phyloP scores from a whole-genome alignment of 331 rosid species.

The Telfairia occidentalis region DNA sequence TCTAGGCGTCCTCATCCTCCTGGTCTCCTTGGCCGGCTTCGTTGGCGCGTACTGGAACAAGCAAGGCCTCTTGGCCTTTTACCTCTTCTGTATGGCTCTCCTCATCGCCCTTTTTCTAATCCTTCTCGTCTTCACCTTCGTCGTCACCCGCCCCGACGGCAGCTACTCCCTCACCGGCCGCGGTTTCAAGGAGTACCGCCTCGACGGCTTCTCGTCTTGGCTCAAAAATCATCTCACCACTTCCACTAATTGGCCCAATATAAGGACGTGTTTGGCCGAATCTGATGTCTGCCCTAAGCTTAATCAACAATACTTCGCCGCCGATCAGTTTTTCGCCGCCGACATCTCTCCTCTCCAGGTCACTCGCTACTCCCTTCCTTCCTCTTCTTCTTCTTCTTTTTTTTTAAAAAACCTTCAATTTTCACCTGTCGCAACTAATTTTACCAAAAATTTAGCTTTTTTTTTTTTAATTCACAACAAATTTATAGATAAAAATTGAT shows the following conservation, averaged over 20 bases:
- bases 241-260: slow-evolving; percentile 46
- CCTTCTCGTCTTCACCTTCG: slow-evolving; percentile 61
- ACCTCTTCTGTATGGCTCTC: slow-evolving; percentile 72
- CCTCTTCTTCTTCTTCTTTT: too few species aligned
- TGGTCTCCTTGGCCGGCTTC: slow-evolving; percentile 66
- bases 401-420: too few species aligned
- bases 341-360: slow-evolving; percentile 84
- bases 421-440: too few species aligned
- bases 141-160: slow-evolving; percentile 57
- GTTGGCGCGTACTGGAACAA: slow-evolving; percentile 75
- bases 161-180: slow-evolving; percentile 44
- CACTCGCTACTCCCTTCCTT: too few species aligned
- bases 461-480: too few species aligned
- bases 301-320: slow-evolving; percentile 34
- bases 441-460: too few species aligned
- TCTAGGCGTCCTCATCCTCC: slow-evolving; percentile 53
- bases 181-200: slow-evolving; percentile 42
- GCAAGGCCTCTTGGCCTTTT: slow-evolving; percentile 60
- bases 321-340: slow-evolving; percentile 65
- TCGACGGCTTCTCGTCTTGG: slow-evolving; percentile 57
- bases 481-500: too few species aligned
- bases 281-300: slow-evolving; percentile 52
- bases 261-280: slow-evolving; percentile 57
- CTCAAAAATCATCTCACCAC: slow-evolving; percentile 40
- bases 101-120: slow-evolving; percentile 51